Conservation (phyloP, 208 protist genomes). For the Crithidia thermophila region DNA sequence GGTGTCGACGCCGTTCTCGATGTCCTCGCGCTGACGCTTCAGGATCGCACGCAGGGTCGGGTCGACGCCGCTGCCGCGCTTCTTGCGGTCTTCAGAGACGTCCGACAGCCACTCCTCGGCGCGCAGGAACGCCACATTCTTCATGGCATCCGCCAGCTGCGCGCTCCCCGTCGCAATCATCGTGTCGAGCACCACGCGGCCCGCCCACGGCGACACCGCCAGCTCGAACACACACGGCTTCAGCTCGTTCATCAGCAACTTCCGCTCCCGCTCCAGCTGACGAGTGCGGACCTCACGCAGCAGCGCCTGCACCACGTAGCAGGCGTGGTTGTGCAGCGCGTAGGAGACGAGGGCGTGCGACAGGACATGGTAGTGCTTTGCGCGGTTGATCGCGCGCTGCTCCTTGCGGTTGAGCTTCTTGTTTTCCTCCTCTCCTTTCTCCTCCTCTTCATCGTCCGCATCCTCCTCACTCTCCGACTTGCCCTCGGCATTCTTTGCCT, state of each 20-base stretch:
- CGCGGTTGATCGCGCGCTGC: conserved; percentile 66
- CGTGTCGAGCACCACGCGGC: conserved; percentile 84
- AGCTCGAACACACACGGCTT: conserved; percentile 90
- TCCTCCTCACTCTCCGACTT: conserved; percentile 13
- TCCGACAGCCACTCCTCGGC: conserved; percentile 84
- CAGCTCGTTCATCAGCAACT: conserved; percentile 79
- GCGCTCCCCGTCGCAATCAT: conserved; percentile 74
- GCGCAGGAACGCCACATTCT: conserved; percentile 82
- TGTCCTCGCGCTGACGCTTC: conserved; percentile 67
- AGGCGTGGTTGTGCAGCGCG: conserved; percentile 78
- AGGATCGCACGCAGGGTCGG: conserved; percentile 74
- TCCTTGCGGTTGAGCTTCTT: conserved; percentile 49
- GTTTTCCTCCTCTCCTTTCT: conserved; percentile 24
- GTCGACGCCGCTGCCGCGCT: conserved; percentile 59
- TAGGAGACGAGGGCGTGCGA: conserved; percentile 74
- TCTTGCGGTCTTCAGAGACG: conserved; percentile 49
- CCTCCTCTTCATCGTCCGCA: conserved; percentile 12
- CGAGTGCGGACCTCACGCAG: conserved; percentile 71
- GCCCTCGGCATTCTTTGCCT: conserved; percentile 30
- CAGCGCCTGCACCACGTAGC: conserved; percentile 82
- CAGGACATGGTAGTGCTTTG: conserved; percentile 63
- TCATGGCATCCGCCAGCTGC: conserved; percentile 74
- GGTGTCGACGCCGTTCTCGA: conserved; percentile 32
- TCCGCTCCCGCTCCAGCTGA: conserved; percentile 61
- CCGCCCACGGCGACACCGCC: conserved; percentile 84